Evolutionary conservation across 2,329 filamentous ascomycete genomes (phyloP), one percentile per base, ranked within the genome.

Genomic region (Pyrenophora seminiperda): DNA sequence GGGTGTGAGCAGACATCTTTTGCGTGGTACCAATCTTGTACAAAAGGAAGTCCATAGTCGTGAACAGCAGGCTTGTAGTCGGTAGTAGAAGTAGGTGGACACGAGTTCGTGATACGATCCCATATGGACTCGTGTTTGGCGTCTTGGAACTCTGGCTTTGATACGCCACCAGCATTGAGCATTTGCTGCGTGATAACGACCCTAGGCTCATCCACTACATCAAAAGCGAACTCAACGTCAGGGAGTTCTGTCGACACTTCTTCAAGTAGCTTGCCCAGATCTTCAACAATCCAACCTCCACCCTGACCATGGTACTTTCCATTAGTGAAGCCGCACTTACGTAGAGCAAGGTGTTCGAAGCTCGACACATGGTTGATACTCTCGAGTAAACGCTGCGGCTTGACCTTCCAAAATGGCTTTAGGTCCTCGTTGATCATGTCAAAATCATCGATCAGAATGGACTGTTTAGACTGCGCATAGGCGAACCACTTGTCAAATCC

Each of bases 391-490:
- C 40, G 42, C 13, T 47, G 42, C 14, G 20, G 32, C 4, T 22
- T 13, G 0, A 79, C 22, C 3, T 52, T 66, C 48, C 72, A 68
- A 31, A 81, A 77, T 0, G 78, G 79, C 0, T 65, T 61, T 1
- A 82, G 55, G 0, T 65, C 52, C 0, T 75, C 50, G 32, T 73
- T 62, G 2, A 82, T 77, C 0, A 59, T 67, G 31, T 82, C 76
- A 20, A 78, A 82, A 2, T 81, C 76, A 48, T 82, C 79, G 24
- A 82, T 79, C n/a, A 81, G 71, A 0, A 69, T 68, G 0, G 78
- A 80, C 2, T 74, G 24, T 1, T 77, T 63, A 0, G 56, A 54
- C 1, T 58, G 41, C 0, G 79, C 78, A 39, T 73, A 81, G 1
- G 71, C 55, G 17, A 72, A 78, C 80, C 79, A 82, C 3, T 53